These are phyloP conservation scores for Pseudocercospora cruenta DNA, from an alignment of 2,329 filamentous ascomycete species.

Conservation along the genomic window DNA sequence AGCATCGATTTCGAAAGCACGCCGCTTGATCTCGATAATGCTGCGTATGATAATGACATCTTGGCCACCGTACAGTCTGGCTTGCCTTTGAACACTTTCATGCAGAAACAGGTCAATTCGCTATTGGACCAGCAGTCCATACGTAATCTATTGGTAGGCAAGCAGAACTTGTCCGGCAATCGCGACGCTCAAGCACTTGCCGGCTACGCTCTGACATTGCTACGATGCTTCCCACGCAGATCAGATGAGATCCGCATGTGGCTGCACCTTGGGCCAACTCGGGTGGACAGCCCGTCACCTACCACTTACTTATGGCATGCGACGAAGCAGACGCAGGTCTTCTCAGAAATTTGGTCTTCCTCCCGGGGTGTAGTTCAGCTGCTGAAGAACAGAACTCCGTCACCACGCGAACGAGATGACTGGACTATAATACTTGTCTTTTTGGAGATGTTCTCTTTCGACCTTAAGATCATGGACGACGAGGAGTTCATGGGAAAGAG, in stretches of 20 bases:
- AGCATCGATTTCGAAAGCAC: slow-evolving; percentile 57
- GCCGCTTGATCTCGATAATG: slow-evolving; percentile 37
- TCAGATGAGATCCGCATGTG: slow-evolving; percentile 94
- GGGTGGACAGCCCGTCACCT: slow-evolving; percentile 57
- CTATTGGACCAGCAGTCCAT: slow-evolving; percentile 78
- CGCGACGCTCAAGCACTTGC: slow-evolving; percentile 73
- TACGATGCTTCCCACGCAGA: slow-evolving; percentile 79
- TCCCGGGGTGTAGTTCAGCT: slow-evolving; percentile 62
- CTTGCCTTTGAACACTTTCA: slow-evolving; percentile 49
- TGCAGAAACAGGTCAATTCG: slow-evolving; percentile 68
- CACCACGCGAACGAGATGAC: slow-evolving; percentile 58
- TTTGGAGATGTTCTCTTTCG: slow-evolving; percentile 90
- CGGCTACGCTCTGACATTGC: slow-evolving; percentile 81
- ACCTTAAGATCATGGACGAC: slow-evolving; percentile 90
- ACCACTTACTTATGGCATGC: slow-evolving; percentile 86
- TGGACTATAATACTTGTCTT: slow-evolving; percentile 91
- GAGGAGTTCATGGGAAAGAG: slow-evolving; percentile 72
- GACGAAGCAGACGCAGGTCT: slow-evolving; percentile 60
- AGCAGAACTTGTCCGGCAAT: slow-evolving; percentile 38
- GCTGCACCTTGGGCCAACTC: slow-evolving; percentile 70
- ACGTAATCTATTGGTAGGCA: slow-evolving; percentile 45
- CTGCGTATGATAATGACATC: slow-evolving; percentile 47
- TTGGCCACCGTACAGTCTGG: slow-evolving; percentile 44
- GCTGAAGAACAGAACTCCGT: slow-evolving; percentile 46
- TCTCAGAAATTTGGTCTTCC: slow-evolving; percentile 59